Evolutionary conservation across 805 yeast species (phyloP).

Genomic region (Suhomyces sp.): DNA sequence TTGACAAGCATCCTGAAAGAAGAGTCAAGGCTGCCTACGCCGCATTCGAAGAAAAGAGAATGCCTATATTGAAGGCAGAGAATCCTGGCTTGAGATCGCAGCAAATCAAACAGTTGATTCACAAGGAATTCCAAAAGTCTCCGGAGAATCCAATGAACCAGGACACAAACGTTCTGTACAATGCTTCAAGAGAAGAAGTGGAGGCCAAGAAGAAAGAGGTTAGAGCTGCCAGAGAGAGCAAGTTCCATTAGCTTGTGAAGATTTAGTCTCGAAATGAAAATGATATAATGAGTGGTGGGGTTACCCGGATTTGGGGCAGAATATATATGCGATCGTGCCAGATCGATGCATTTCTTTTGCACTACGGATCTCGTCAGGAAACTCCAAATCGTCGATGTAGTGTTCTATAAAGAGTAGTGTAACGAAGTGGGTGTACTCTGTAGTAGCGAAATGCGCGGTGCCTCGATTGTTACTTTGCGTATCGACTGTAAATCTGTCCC

Average conservation of each 20-base stretch:
- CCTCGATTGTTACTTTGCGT: background rate
- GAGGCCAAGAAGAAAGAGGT: conserved; percentile 45
- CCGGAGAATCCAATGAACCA: conserved; percentile 85
- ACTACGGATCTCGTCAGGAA: background rate
- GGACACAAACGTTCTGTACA: conserved; percentile 57
- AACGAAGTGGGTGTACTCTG: background rate
- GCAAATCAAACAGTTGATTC: conserved; percentile 69
- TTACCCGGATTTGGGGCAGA: background rate
- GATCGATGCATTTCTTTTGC: background rate
- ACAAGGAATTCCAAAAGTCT: conserved; percentile 78
- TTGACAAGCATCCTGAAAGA: conserved; percentile 87
- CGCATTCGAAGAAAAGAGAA: conserved; percentile 66
- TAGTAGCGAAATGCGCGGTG: background rate
- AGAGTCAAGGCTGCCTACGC: conserved; percentile 78
- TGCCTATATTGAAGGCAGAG: conserved; percentile 72
- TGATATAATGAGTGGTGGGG: background rate
- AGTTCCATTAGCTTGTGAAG: conserved; percentile 11
- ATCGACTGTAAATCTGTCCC: background rate
- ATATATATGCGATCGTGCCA: background rate
- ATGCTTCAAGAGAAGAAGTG: conserved; percentile 58
- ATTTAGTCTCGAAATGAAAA: background rate
- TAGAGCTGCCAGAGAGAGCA: conserved; percentile 47
- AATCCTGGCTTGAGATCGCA: conserved; percentile 77
- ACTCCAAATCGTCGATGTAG: background rate
- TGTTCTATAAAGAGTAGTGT: background rate